Conservation (phyloP, 495 filamentous ascomycete species). For the Penicillium lividum region DNA sequence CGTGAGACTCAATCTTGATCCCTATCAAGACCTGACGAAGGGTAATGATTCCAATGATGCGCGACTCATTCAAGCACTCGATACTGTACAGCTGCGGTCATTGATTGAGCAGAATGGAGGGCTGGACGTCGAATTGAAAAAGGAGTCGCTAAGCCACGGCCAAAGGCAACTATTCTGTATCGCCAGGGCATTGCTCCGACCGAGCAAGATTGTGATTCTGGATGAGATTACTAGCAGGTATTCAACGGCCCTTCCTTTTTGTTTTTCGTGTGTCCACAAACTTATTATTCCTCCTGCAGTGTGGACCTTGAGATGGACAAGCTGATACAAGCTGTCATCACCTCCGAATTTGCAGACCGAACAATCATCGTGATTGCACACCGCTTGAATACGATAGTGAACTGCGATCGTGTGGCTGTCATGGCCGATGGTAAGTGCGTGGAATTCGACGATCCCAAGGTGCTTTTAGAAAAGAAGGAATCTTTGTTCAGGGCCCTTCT, state of each 20-base stretch:
- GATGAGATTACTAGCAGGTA: conserved; percentile 51
- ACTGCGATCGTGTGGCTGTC: conserved; percentile 87
- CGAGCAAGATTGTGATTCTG: conserved; percentile 40
- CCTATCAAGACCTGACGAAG: conserved; percentile 12
- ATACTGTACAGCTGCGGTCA: conserved; percentile 34
- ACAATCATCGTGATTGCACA: conserved; percentile 90
- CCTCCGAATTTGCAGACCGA: conserved; percentile 63
- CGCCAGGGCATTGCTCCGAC: conserved; percentile 53
- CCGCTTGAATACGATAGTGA: conserved; percentile 78
- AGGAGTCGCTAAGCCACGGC: conserved; percentile 50
- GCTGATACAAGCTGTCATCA: conserved; percentile 83
- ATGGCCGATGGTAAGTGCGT: conserved; percentile 74
- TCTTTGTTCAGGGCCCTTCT: too few relatives aligned
- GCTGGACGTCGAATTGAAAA: conserved; percentile 48
- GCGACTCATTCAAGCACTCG: conserved; percentile 43
- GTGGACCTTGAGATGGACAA: conserved; percentile 85
- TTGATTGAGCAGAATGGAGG: background rate
- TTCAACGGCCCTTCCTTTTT: conserved; percentile 3
- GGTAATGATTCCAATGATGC: conserved; percentile 15
- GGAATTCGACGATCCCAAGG: conserved; percentile 41
- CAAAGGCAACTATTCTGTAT: conserved; percentile 62
- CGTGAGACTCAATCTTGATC: conserved; percentile 57
- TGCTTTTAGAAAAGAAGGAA: conserved; percentile 4
- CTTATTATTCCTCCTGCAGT: conserved; percentile 46
- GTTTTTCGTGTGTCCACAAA: background rate